Evolutionary conservation across 1,284 basidiomycete genomes (phyloP), one percentile per base, ranked within the genome.

Genomic region (Cryptococcus amylolentus): DNA sequence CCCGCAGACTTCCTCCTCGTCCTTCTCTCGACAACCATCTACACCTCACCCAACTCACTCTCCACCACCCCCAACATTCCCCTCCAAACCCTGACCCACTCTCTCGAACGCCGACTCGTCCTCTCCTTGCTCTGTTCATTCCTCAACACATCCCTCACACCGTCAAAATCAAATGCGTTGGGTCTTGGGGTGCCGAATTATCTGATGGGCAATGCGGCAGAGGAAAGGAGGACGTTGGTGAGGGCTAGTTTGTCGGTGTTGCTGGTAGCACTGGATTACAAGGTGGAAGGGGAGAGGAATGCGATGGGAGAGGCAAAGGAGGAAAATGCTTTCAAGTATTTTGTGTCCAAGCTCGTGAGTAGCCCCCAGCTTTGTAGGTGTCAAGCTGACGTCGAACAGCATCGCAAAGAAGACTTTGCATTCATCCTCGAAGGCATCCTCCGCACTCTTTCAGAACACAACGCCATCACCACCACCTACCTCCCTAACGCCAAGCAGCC

Each of bases 311-410:
- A 68, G 41, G 60, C 53, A 8, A 76, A 58, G 73, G 84, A 86
- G 62, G 88, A 88, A 14, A 96, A 97, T 72, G 84, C 89, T 10
- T 96, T 95, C 74, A 82, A 89, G 53, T 91, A 89, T 75, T 95
- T 93, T 73, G 75, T 95, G 49, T 87, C 89, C 55, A 95, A 94
- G 75, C 77, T 96, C 67, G 89, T 86, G 5, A 13, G 23, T 31
- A n/a, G 12, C 13, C 49, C 31, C 41, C 20, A 31, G 10, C 10
- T 18, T 44, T 37, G 10, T 6, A 16, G 42, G 20, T 26, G 31
- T 8, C 42, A 23, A 12, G 31, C 40, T 54, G 16, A 40, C 42
- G 6, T 14, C 18, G 8, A 18, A 5, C 61, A 92, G 88, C 93
- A 97, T 77, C 87, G 92, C 6, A 83, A 84, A 8, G 86, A 87